Percentiles rank a stretch among this genome's conserved stretches.
These are phyloP conservation scores for Penicillium sp. DNA, from an alignment of 2,329 filamentous ascomycete species.

Conservation along the genomic window DNA sequence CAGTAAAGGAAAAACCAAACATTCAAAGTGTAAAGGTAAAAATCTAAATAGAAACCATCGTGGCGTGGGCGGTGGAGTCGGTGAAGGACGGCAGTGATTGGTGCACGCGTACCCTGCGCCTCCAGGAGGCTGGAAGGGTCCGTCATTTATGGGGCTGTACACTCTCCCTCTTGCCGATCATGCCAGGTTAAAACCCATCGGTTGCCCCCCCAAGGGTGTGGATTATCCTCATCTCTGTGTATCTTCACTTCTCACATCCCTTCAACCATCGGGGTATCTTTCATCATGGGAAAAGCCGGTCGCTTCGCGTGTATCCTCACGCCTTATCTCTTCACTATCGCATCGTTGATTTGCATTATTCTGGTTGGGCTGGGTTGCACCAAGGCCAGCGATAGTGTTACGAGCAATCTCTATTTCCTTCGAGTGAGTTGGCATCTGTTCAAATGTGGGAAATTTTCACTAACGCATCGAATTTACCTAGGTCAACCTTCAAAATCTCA, in stretches of 20 bases:
- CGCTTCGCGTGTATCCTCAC: slow-evolving; percentile 80
- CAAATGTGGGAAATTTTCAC: not conserved
- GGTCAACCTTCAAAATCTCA: slow-evolving; percentile 59
- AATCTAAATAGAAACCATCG: slow-evolving; percentile 28
- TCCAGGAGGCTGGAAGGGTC: slow-evolving; percentile 18
- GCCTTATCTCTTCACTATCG: slow-evolving; percentile 76
- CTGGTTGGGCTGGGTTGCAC: slow-evolving; percentile 55
- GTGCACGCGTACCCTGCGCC: slow-evolving; percentile 15
- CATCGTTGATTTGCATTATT: slow-evolving; percentile 63
- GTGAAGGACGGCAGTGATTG: not conserved
- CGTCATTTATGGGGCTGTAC: slow-evolving; percentile 14
- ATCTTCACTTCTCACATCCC: slow-evolving; percentile 5
- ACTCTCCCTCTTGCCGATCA: slow-evolving; percentile 8
- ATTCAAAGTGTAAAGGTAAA: no score
- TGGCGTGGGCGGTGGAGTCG: slow-evolving; percentile 18
- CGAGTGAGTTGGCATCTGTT: slow-evolving; percentile 31
- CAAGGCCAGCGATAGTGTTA: slow-evolving; percentile 43
- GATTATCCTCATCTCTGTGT: slow-evolving; percentile 1
- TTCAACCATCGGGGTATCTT: slow-evolving; percentile 1
- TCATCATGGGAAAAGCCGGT: slow-evolving; percentile 63
- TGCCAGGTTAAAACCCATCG: slow-evolving; percentile 11
- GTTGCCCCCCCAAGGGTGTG: slow-evolving; percentile 2
- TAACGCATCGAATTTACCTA: slow-evolving; percentile 21
- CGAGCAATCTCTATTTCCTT: slow-evolving; percentile 53
- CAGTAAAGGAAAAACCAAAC: no score